A percentile compares a stretch with the other conserved stretches of the same genome.
Conservation (phyloP, 1,139 yeast genomes). For the Torulaspora pretoriensis region DNA sequence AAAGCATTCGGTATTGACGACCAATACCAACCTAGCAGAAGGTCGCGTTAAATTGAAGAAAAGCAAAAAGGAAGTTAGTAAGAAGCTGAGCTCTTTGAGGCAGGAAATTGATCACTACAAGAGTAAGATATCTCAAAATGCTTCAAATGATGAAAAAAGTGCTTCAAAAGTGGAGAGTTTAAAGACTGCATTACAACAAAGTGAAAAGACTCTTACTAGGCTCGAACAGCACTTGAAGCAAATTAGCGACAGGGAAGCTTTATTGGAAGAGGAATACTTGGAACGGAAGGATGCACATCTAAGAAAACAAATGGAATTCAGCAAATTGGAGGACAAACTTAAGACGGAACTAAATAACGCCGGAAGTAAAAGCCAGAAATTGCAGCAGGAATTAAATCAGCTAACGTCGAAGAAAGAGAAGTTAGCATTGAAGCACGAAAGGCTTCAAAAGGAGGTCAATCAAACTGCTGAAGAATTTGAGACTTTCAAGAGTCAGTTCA, state of each 20-base stretch:
- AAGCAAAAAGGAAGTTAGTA: constrained; percentile 58
- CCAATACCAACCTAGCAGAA: constrained; percentile 51
- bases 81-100: constrained; percentile 48
- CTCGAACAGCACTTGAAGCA: constrained; percentile 39
- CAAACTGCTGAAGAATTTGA: constrained; percentile 34
- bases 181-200: constrained; percentile 41
- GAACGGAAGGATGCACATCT: constrained; percentile 40
- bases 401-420: constrained; percentile 39
- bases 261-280: constrained; percentile 40
- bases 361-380: constrained; percentile 16
- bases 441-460: constrained; percentile 36
- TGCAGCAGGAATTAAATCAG: constrained; percentile 38
- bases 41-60: constrained; percentile 53
- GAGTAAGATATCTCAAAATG: constrained; percentile 45
- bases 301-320: constrained; percentile 37
- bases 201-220: constrained; percentile 40
- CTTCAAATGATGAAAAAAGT: constrained; percentile 45
- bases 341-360: constrained; percentile 27
- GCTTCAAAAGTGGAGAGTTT: constrained; percentile 44
- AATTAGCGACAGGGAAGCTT: constrained; percentile 37
- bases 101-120: constrained; percentile 56
- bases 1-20: constrained; percentile 58
- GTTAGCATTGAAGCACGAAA: constrained; percentile 34
- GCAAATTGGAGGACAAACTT: constrained; percentile 37
- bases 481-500: constrained; percentile 27